Evolutionary conservation across 1,284 basidiomycete species (phyloP).

Genomic region (Cutaneotrichosporon curvatum): DNA sequence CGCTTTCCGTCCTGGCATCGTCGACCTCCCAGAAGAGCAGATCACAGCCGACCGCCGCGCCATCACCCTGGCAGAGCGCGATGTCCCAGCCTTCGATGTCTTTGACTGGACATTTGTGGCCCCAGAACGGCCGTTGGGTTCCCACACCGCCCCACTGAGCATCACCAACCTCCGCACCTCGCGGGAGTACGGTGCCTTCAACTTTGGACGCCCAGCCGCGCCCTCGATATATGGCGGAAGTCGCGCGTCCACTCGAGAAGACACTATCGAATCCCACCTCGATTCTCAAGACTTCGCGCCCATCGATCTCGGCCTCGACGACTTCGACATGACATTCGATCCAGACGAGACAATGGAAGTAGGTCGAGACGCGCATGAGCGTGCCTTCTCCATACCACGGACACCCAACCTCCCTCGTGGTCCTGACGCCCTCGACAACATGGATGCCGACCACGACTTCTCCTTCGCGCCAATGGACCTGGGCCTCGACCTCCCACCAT

Average conservation of each 20-base stretch:
- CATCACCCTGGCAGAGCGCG: slow-evolving; percentile 30
- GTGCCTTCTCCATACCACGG: background rate
- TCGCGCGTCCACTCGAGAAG: slow-evolving; percentile 47
- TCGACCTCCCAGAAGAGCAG: slow-evolving; percentile 92
- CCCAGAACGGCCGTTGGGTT: slow-evolving; percentile 5
- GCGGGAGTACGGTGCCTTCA: slow-evolving; percentile 40
- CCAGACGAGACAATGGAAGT: slow-evolving; percentile 51
- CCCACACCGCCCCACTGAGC: slow-evolving; percentile 15
- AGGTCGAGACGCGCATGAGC: slow-evolving; percentile 59
- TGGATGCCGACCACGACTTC: slow-evolving; percentile 11
- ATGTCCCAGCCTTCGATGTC: slow-evolving; percentile 27
- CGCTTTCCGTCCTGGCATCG: slow-evolving; percentile 83
- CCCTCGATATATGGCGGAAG: slow-evolving; percentile 42
- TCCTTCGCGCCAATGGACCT: slow-evolving; percentile 8
- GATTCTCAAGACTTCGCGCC: slow-evolving; percentile 69
- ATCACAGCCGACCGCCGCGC: slow-evolving; percentile 72
- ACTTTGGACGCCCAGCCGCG: slow-evolving; percentile 42
- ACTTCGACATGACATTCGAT: slow-evolving; percentile 43
- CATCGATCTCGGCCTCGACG: slow-evolving; percentile 37
- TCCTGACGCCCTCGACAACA: slow-evolving; percentile 34
- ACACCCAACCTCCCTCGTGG: background rate
- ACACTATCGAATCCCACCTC: slow-evolving; percentile 46
- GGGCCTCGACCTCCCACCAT: slow-evolving; percentile 40
- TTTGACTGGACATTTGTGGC: slow-evolving; percentile 33
- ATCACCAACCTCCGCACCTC: slow-evolving; percentile 21